Percentiles rank a stretch among this genome's conserved stretches.
These are phyloP conservation scores for Clitoria ternatea DNA, from an alignment of 306 rosid genomes.

Conservation along the genomic window DNA sequence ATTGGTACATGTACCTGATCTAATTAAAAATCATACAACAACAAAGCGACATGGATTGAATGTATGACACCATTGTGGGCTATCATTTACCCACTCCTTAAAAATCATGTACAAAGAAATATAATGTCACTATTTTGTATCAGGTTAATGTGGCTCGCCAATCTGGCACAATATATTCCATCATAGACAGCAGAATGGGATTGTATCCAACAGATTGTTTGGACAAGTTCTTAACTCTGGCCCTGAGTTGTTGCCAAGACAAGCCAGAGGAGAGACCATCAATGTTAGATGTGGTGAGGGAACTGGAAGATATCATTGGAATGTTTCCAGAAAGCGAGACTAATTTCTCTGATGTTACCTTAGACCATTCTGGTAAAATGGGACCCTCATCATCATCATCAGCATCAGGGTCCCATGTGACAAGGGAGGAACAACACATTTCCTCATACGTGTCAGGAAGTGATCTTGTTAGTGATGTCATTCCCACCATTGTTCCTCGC, in stretches of 20 bases:
- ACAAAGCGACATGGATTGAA: too few relatives aligned
- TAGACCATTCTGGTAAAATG: slow-evolving; percentile 30
- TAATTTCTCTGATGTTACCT: slow-evolving; percentile 34
- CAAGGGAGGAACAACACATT: slow-evolving; percentile 31
- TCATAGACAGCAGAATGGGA: slow-evolving; percentile 60
- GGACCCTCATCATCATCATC: slow-evolving; percentile 35
- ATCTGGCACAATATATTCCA: slow-evolving; percentile 42
- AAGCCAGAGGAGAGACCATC: slow-evolving; percentile 52
- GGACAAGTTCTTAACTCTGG: slow-evolving; percentile 48
- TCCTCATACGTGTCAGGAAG: slow-evolving; percentile 49
- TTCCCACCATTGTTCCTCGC: slow-evolving; percentile 57
- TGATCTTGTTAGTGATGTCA: slow-evolving; percentile 51
- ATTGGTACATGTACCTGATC: background rate
- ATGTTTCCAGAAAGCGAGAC: slow-evolving; percentile 51
- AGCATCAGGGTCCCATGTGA: slow-evolving; percentile 21
- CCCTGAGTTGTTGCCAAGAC: slow-evolving; percentile 70
- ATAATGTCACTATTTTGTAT: slow-evolving; percentile 4
- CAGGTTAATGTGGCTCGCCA: slow-evolving; percentile 58
- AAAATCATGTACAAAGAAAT: too few relatives aligned
- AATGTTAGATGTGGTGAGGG: slow-evolving; percentile 70
- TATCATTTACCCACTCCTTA: too few relatives aligned
- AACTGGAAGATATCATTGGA: slow-evolving; percentile 53
- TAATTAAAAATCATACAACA: background rate
- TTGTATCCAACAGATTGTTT: slow-evolving; percentile 46
- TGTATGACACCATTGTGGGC: too few relatives aligned